Base-by-base conservation (phyloP, 2,329 filamentous ascomycete genomes). In the Colletotrichum chrysophilum region DNA sequence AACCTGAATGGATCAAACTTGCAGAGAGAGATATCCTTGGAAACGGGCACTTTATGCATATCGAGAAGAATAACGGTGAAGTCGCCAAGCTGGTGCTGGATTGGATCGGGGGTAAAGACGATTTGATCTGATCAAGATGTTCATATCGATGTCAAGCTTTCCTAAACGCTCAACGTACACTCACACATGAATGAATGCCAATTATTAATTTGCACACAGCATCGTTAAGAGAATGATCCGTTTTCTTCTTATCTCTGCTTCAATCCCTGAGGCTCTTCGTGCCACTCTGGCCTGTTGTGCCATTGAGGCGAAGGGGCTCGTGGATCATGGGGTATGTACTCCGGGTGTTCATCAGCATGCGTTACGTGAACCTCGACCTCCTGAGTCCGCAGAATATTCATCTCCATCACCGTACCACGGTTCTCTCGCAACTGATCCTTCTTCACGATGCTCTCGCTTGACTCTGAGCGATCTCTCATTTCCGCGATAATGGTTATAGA, bases 1-100 rank as follows among this genome's bases (percentile, higher is more conserved):
- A 78, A 0, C 84, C 86, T 3, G 83, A 88, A 12, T 86, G 86
- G 81, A 76, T 89, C 52, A 81, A 85, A 60, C 83, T 92, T 60
- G 85, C 83, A 1, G 80, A 87, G 2, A 70, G 82, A 1, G 85
- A 84, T 0, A 86, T 91, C 3, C 79, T 81, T 24, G 90, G 90
- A 0, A 92, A 92, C 77, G 90, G 88, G 0, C 90, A 91, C 78
- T 85, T 92, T 75, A 85, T 88, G 82, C 89, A 89, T 67, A 79
- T 91, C 48, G 89, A 91, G 82, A 85, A 82, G 77, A 91, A 91
- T 78, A 90, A 86, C 70, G 78, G 85, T 32, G 78, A 83, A 0
- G 83, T 90, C 66, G 87, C 86, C 3, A 78, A 78, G 6, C 71
- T 84, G 7, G 75, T 89, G 3, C 74, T 83, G 18, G 55, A 79